These are phyloP conservation scores for Boletus sp. DNA, from an alignment of 1,284 basidiomycete species.

Conservation along the genomic window DNA sequence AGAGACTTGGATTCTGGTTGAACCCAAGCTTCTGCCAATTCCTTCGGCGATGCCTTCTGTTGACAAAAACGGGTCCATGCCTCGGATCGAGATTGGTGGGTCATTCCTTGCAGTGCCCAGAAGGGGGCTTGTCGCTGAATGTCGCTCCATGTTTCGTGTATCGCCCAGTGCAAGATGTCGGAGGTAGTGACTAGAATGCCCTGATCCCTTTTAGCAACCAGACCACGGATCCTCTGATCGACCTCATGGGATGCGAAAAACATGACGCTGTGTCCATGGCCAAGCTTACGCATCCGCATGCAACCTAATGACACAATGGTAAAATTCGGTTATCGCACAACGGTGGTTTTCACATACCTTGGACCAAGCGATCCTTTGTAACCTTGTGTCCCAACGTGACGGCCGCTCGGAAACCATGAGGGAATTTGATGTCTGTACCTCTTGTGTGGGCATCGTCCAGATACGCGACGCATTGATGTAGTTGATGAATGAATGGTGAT, in stretches of 20 bases:
- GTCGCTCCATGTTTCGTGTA: slow-evolving; percentile 3
- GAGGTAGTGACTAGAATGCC: neutral
- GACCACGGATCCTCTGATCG: neutral
- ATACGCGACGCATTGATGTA: neutral
- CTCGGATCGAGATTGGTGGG: neutral
- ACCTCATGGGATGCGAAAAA: slow-evolving; percentile 1
- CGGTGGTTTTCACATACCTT: neutral
- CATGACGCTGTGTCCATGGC: slow-evolving; percentile 6
- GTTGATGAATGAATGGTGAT: neutral
- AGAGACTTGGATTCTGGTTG: neutral
- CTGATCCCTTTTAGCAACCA: neutral
- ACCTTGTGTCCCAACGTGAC: neutral
- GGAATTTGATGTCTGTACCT: slow-evolving; percentile 1
- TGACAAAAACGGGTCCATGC: neutral
- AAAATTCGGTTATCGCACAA: neutral
- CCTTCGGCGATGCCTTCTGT: neutral
- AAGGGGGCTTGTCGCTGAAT: neutral
- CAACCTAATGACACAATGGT: slow-evolving; percentile 1
- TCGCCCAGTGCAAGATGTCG: slow-evolving; percentile 5
- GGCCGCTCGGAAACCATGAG: neutral
- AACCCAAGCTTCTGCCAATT: neutral
- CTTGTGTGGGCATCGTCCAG: slow-evolving; percentile 6
- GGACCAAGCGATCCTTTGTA: slow-evolving; percentile 3
- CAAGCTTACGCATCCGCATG: slow-evolving; percentile 7
- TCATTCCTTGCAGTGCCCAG: slow-evolving; percentile 3